Conservation (phyloP, 75 land plant genomes). For the Cryptomeria japonica region DNA sequence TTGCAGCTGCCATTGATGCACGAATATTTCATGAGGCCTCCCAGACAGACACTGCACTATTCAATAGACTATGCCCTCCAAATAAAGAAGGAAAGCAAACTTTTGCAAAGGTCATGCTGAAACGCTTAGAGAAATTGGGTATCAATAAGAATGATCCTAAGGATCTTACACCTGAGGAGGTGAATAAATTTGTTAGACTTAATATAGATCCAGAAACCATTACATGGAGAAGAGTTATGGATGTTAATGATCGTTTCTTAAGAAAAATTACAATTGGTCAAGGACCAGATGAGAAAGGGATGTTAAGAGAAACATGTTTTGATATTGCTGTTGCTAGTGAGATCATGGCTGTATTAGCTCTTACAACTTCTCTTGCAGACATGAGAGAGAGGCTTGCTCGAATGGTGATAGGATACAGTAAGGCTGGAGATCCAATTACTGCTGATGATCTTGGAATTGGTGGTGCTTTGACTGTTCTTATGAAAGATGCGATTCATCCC, state of each 20-base stretch:
- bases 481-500: slow-evolving; percentile 98
- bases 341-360: slow-evolving; percentile 98
- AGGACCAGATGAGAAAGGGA: slow-evolving; percentile 93
- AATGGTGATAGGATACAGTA: slow-evolving; percentile 96
- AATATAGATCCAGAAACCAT: slow-evolving; percentile 82
- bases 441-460: slow-evolving; percentile 97
- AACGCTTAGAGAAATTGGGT: slow-evolving; percentile 83
- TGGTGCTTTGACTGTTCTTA: slow-evolving; percentile 93
- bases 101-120: slow-evolving; percentile 77
- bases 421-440: slow-evolving; percentile 85
- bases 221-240: slow-evolving; percentile 99
- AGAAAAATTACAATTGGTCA: slow-evolving; percentile 89
- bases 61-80: slow-evolving; percentile 88
- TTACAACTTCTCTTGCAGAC: slow-evolving; percentile 90
- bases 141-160: slow-evolving; percentile 76
- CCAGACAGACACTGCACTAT: slow-evolving; percentile 90
- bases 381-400: slow-evolving; percentile 92
- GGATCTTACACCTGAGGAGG: slow-evolving; percentile 82
- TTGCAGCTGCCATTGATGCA: slow-evolving; percentile 97
- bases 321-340: slow-evolving; percentile 98
- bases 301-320: slow-evolving; percentile 95
- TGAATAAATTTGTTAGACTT: slow-evolving; percentile 71
- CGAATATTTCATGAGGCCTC: slow-evolving; percentile 88
- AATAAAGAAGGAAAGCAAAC: slow-evolving; percentile 79
- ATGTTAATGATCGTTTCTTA: slow-evolving; percentile 95